Percentiles rank a stretch among this genome's conserved stretches.
These are phyloP conservation scores for Trametes meyenii DNA, from an alignment of 768 basidiomycete genomes.

Conservation along the genomic window DNA sequence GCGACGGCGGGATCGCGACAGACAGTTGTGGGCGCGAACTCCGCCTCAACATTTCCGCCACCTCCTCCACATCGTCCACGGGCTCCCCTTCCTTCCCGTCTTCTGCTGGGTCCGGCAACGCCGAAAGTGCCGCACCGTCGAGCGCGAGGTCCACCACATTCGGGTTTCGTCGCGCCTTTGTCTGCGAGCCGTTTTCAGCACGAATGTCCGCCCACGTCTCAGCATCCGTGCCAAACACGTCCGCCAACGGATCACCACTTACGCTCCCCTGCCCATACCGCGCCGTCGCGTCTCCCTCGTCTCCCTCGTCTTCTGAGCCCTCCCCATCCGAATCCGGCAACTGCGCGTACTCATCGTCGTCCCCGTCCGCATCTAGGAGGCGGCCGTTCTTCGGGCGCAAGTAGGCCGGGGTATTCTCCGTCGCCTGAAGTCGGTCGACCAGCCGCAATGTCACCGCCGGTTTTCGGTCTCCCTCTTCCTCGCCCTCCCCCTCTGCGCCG, in stretches of 20 bases:
- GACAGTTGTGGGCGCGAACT: conserved; percentile 35
- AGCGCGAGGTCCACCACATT: conserved; percentile 57
- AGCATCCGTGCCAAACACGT: conserved; percentile 68
- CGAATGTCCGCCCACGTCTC: conserved; percentile 64
- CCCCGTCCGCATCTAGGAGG: conserved; percentile 32
- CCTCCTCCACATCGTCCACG: conserved; percentile 45
- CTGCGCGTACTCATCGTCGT: conserved; percentile 29
- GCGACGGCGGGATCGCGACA: conserved; percentile 44
- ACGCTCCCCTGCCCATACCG: conserved; percentile 34
- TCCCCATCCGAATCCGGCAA: conserved; percentile 26
- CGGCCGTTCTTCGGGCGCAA: conserved; percentile 19
- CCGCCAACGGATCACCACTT: conserved; percentile 54
- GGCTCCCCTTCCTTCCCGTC: conserved; percentile 37
- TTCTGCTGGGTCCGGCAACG: conserved; percentile 26
- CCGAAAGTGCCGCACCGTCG: conserved; percentile 43
- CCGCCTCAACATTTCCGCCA: conserved; percentile 29
- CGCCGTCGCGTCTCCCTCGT: conserved; percentile 44
- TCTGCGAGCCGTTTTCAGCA: conserved; percentile 33
- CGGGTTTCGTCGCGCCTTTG: conserved; percentile 38
- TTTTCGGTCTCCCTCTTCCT: conserved; percentile 35
- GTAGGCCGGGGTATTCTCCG: conserved; percentile 38
- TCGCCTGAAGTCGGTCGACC: conserved; percentile 47
- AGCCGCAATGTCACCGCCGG: conserved; percentile 54
- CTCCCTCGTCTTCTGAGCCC: conserved; percentile 35
- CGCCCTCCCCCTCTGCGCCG: conserved; percentile 21